Evolutionary conservation across 1,284 basidiomycete genomes (phyloP).

Genomic region (Moesziomyces parantarcticus): DNA sequence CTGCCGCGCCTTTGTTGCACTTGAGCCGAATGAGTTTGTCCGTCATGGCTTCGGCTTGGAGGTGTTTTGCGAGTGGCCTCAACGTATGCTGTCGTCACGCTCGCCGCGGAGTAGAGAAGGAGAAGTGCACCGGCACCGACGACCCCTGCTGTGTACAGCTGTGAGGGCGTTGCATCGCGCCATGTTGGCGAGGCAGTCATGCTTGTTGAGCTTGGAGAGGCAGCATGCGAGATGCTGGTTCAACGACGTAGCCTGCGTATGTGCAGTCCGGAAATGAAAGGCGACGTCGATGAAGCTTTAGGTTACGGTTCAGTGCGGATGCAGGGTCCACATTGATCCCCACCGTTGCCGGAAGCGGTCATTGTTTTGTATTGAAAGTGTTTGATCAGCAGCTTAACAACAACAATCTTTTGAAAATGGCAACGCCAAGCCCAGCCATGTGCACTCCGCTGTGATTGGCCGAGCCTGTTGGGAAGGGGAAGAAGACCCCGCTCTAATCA

Average conservation of each 20-base stretch:
- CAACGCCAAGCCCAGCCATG: neutral
- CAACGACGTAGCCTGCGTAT: too few species aligned
- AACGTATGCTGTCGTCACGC: constrained; percentile 14
- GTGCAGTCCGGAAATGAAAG: neutral
- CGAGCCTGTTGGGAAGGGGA: too few species aligned
- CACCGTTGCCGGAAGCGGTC: constrained; percentile 3
- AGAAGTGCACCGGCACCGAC: constrained; percentile 24
- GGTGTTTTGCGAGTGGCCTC: neutral
- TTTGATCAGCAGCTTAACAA: neutral
- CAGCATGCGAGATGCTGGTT: neutral
- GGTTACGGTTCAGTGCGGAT: neutral
- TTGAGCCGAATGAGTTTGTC: too few species aligned
- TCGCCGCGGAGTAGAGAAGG: constrained; percentile 21
- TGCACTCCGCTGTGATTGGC: neutral
- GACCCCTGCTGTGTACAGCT: constrained; percentile 30
- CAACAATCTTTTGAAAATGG: neutral
- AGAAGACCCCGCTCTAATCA: constrained; percentile 1
- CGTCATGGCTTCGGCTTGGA: too few species aligned
- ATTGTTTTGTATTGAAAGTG: neutral
- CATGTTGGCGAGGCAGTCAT: constrained; percentile 21
- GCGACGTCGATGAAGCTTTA: neutral
- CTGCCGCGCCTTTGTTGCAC: constrained; percentile 6
- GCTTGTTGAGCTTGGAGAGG: neutral
- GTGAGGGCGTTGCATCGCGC: constrained; percentile 29
- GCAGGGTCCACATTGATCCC: constrained; percentile 9